phyloP scores from a whole-genome alignment of 306 rosid species.

The Vigna nakashimae region DNA sequence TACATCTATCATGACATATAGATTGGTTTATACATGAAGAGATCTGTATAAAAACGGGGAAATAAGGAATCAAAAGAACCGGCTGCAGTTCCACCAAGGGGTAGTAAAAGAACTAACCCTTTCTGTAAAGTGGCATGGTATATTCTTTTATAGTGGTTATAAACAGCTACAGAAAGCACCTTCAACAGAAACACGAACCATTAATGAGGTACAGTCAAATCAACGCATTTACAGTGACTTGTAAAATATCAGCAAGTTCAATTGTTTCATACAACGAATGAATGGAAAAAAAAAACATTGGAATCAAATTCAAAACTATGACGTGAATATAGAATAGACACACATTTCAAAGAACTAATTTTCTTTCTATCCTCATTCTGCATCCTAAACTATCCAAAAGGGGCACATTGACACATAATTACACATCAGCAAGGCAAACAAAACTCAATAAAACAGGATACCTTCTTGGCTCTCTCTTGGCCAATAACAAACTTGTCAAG shows the following conservation, averaged over 20 bases:
- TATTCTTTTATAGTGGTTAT: slow-evolving; percentile 96
- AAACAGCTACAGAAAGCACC: slow-evolving; percentile 98
- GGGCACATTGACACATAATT: background rate
- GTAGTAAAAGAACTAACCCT: slow-evolving; percentile 66
- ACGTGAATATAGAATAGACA: slow-evolving; percentile 2
- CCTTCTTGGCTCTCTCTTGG: slow-evolving; percentile 93
- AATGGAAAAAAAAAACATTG: background rate
- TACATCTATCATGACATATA: slow-evolving; percentile 13
- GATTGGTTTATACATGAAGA: background rate
- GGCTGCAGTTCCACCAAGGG: slow-evolving; percentile 2
- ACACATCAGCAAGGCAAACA: slow-evolving; percentile 21
- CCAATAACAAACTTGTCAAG: slow-evolving; percentile 97
- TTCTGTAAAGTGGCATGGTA: slow-evolving; percentile 72
- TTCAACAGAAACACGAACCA: slow-evolving; percentile 56
- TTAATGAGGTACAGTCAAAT: slow-evolving; percentile 35
- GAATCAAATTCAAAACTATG: slow-evolving; percentile 31
- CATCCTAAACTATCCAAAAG: slow-evolving; percentile 22
- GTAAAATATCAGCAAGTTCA: background rate
- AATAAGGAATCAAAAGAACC: slow-evolving; percentile 15
- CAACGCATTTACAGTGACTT: slow-evolving; percentile 30
- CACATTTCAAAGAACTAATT: background rate
- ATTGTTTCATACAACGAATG: background rate
- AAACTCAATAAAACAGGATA: slow-evolving; percentile 29
- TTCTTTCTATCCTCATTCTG: slow-evolving; percentile 4
- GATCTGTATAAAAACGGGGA: background rate